Evolutionary conservation across 108 stramenopile genomes (phyloP).

Genomic region (Cyclotella cryptica): DNA sequence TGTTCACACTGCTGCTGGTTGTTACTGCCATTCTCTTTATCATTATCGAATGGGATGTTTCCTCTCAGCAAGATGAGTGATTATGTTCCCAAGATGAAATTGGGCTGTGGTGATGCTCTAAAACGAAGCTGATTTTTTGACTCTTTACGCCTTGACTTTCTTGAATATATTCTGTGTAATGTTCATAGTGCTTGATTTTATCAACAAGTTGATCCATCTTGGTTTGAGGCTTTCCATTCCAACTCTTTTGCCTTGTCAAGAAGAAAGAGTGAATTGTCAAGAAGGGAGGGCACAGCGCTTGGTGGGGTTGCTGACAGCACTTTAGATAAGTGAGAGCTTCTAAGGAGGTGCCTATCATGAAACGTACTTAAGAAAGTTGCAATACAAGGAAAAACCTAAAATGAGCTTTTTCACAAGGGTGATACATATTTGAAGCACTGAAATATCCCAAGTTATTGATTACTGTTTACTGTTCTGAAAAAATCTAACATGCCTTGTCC

Average conservation of each 20-base stretch:
- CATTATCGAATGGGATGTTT: background rate
- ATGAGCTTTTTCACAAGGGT: no score
- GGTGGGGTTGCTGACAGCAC: no score
- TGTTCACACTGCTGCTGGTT: conserved; percentile 16
- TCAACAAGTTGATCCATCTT: conserved; percentile 22
- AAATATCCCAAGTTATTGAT: no score
- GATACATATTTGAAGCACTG: no score
- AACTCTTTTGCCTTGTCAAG: conserved; percentile 55
- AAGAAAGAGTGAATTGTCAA: conserved; percentile 69
- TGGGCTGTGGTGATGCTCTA: background rate
- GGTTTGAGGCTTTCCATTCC: conserved; percentile 31
- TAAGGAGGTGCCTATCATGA: no score
- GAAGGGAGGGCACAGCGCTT: background rate
- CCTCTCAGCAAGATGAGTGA: conserved; percentile 19
- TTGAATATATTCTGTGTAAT: conserved; percentile 48
- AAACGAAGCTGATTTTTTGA: background rate
- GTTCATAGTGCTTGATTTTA: conserved; percentile 61
- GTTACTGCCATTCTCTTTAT: background rate
- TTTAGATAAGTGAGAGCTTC: no score
- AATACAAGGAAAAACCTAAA: no score
- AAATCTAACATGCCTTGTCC: no score
- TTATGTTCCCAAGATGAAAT: conserved; percentile 1
- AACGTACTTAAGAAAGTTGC: no score
- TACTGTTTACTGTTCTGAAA: no score
- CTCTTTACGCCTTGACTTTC: conserved; percentile 20